Conservation (phyloP, 495 filamentous ascomycete species). For the Parathielavia appendiculata region DNA sequence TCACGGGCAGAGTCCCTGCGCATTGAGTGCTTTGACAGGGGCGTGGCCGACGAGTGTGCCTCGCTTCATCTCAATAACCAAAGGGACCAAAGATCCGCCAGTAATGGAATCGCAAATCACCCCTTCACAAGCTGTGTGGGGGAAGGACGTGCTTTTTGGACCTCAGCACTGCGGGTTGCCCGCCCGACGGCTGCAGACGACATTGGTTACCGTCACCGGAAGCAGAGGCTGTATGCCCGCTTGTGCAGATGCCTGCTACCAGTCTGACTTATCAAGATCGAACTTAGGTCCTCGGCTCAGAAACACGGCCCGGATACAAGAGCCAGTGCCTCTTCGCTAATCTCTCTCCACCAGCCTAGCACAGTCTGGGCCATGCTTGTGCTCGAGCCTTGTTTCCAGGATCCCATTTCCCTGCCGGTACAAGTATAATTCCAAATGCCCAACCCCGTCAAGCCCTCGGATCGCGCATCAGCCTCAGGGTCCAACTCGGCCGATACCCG, state of each 20-base stretch:
- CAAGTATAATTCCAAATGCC: slow-evolving; percentile 13
- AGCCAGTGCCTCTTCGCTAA: slow-evolving; percentile 29
- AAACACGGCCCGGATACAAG: slow-evolving; percentile 18
- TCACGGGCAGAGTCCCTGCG: background rate
- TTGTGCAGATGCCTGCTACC: slow-evolving; percentile 11
- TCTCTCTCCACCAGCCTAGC: slow-evolving; percentile 25
- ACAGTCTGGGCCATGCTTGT: slow-evolving; percentile 15
- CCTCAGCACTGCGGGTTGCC: slow-evolving; percentile 7
- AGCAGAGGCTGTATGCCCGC: slow-evolving; percentile 3
- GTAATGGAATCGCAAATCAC: slow-evolving; percentile 18
- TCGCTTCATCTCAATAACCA: slow-evolving; percentile 15
- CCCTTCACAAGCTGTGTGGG: background rate
- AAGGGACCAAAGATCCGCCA: slow-evolving; percentile 19
- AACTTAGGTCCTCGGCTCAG: slow-evolving; percentile 21
- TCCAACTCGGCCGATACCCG: slow-evolving; percentile 18
- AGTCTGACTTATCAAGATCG: slow-evolving; percentile 29
- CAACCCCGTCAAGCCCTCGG: slow-evolving; percentile 16
- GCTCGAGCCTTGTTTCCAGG: slow-evolving; percentile 24
- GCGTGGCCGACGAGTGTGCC: slow-evolving; percentile 7
- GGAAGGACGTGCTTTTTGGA: background rate
- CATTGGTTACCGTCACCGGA: slow-evolving; percentile 18
- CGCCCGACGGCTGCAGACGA: slow-evolving; percentile 12
- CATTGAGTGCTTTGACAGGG: slow-evolving; percentile 28
- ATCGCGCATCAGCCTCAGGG: slow-evolving; percentile 27
- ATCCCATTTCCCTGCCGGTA: slow-evolving; percentile 9